Base-by-base conservation (phyloP, 805 yeast species). In the Metschnikowia reukaufii region DNA sequence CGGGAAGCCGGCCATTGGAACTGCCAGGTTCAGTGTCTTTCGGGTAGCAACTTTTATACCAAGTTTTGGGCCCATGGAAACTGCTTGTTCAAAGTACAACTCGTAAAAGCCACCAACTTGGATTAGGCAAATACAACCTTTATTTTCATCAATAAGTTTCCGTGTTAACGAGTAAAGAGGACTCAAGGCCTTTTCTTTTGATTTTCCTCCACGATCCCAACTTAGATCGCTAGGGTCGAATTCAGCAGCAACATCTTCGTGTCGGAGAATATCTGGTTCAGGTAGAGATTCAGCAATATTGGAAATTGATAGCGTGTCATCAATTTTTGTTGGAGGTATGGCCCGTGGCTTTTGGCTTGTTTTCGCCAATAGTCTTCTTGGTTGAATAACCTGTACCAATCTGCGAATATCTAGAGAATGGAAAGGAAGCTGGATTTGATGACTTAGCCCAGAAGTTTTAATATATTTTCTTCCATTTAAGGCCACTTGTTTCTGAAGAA, bases 1-100 rank as follows among this genome's bases (percentile, higher is more conserved):
- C 0, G 99, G 99, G 57, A 94, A 94, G 0, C 99, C 99, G 0
- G 97, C 88, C 86, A 94, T 89, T 0, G 96, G 81, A 0, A 86
- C 76, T 3, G 49, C 41, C 46, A 57, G 57, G 23, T 71, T 71
- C 47, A 69, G 67, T 33, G 79, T 74, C 44, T 69, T 69, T 56
- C 79, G 76, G 31, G 70, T 70, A 0, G 96, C 86, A 2, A 90
- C 74, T 39, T 87, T 83, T 23, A 92, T 64, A 23, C 90, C 90
- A 44, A 94, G 65, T 44, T 79, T 64, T 1, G 86, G 83, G 0
- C 88, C 96, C 60, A 76, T 82, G 36, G 73, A 74, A 8, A 81
- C 79, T 1, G 98, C 98, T 50, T 90, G 96, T 44, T 91, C 91
- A 59, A 87, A 89, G 61, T 94, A 94, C 3, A 92, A 68, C 66